These are phyloP conservation scores for Straminergon stramineum DNA, from an alignment of 225 moss, liverwort and hornwort species.

Conservation along the genomic window DNA sequence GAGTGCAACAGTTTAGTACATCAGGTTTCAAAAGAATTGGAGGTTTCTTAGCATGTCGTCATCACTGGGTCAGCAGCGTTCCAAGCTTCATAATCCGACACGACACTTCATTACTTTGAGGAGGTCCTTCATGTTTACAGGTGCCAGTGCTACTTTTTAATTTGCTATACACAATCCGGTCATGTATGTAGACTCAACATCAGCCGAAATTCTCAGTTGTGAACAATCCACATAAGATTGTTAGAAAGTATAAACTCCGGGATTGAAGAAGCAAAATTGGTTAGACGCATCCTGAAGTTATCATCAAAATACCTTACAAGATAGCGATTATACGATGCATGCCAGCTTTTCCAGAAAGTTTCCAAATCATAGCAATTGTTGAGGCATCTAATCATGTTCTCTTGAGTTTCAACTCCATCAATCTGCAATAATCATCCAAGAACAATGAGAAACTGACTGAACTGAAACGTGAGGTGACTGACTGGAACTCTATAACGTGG, in stretches of 20 bases:
- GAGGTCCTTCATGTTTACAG: neutral
- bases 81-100: neutral
- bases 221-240: neutral
- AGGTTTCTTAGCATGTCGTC: neutral
- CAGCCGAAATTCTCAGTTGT: neutral
- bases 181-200: neutral
- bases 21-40: neutral
- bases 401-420: slow-evolving; percentile 85
- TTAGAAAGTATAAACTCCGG: neutral
- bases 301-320: slow-evolving; percentile 66
- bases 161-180: neutral
- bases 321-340: slow-evolving; percentile 91
- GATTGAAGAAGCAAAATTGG: neutral
- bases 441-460: neutral
- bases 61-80: neutral
- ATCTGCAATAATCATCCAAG: slow-evolving; percentile 39
- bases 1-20: neutral
- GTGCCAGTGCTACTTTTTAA: neutral
- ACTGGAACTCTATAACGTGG: neutral
- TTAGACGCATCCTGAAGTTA: neutral
- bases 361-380: slow-evolving; percentile 96
- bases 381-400: slow-evolving; percentile 93
- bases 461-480: neutral
- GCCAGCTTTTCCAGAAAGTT: slow-evolving; percentile 99
- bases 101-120: neutral